Evolutionary conservation across 208 protist genomes (phyloP).

Genomic region (Leishmania amazonensis): DNA sequence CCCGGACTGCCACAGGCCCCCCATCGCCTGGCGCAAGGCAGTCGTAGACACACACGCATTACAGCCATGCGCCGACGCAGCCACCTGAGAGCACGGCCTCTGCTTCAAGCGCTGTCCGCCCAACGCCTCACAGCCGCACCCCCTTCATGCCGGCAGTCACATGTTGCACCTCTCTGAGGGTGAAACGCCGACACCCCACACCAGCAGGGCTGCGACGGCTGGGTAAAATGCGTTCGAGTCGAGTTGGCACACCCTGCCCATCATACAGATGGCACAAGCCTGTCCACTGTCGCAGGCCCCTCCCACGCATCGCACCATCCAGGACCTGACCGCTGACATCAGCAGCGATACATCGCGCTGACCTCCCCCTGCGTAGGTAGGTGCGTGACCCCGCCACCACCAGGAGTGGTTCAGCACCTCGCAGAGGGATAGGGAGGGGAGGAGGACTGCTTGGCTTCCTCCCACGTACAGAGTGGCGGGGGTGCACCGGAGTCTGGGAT

Average conservation of each 20-base stretch:
- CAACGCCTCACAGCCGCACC: no score
- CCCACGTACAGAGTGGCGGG: neutral
- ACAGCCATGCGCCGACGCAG: neutral
- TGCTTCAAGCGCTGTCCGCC: no score
- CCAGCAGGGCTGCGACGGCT: no score
- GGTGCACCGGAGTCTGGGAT: no score
- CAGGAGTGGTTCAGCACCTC: neutral
- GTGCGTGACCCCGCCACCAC: neutral
- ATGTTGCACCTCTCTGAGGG: neutral
- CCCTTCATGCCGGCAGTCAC: neutral
- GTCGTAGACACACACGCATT: neutral
- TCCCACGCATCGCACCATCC: neutral
- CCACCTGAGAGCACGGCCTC: no score
- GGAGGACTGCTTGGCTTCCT: neutral
- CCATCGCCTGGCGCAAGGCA: neutral
- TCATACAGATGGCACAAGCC: neutral
- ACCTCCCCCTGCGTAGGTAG: neutral
- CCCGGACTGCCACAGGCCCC: neutral
- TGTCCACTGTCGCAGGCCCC: neutral
- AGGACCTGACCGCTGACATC: neutral
- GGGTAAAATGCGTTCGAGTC: neutral
- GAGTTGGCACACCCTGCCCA: neutral
- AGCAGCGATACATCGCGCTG: neutral
- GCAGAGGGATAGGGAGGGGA: neutral
- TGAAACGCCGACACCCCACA: neutral